Evolutionary conservation across 2,329 filamentous ascomycete species (phyloP).

Genomic region (Plenodomus tracheiphilus): DNA sequence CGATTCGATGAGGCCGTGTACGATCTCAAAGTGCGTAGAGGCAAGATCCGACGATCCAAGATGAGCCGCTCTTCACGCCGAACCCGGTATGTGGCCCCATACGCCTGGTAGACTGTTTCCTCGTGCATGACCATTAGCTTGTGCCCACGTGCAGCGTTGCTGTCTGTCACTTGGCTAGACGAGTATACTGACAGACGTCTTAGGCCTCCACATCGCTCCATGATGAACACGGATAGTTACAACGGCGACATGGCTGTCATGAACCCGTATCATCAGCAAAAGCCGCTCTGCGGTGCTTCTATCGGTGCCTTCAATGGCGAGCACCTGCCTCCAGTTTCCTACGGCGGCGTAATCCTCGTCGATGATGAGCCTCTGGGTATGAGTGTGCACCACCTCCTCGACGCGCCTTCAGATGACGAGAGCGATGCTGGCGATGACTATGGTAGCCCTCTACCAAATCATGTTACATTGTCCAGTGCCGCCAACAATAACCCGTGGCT

Average conservation of each 20-base stretch:
- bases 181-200: neutral
- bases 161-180: neutral
- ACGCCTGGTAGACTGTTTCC: too few species aligned
- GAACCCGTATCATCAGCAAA: slow-evolving; percentile 78
- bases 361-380: slow-evolving; percentile 87
- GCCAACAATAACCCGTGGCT: slow-evolving; percentile 38
- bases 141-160: neutral
- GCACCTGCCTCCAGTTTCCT: slow-evolving; percentile 87
- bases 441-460: slow-evolving; percentile 25
- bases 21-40: slow-evolving; percentile 72
- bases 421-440: slow-evolving; percentile 48
- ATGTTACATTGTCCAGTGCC: slow-evolving; percentile 50
- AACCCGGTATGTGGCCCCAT: slow-evolving; percentile 20
- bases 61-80: slow-evolving; percentile 44
- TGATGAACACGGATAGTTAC: slow-evolving; percentile 44
- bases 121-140: too few species aligned
- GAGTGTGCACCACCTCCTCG: slow-evolving; percentile 96
- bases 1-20: slow-evolving; percentile 68
- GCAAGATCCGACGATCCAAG: slow-evolving; percentile 67
- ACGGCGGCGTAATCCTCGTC: slow-evolving; percentile 83
- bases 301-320: slow-evolving; percentile 88
- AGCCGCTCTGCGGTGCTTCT: slow-evolving; percentile 82
- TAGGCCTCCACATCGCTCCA: slow-evolving; percentile 43
- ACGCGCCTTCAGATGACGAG: slow-evolving; percentile 61
- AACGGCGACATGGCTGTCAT: slow-evolving; percentile 49